Conservation (phyloP, 768 basidiomycete genomes). For the Serpula lacrymans region DNA sequence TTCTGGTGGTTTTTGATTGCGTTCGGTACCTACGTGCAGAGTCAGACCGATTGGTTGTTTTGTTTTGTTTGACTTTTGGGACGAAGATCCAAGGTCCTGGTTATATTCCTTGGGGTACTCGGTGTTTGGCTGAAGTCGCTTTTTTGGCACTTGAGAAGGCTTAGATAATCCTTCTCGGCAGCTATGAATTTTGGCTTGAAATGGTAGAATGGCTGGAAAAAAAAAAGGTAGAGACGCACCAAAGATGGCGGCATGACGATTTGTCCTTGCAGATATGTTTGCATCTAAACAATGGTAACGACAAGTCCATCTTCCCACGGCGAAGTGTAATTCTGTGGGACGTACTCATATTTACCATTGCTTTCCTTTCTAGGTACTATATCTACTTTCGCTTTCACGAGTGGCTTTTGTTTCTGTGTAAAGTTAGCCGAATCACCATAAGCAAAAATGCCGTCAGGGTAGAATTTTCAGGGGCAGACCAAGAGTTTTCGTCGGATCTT, state of each 20-base stretch:
- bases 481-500: conserved; percentile 34
- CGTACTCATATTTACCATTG: conserved; percentile 56
- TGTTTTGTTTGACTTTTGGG: conserved; percentile 21
- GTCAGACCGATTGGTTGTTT: conserved; percentile 20
- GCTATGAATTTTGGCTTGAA: conserved; percentile 32
- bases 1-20: too few species aligned
- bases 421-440: too few species aligned
- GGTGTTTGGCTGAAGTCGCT: conserved; percentile 19
- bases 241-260: conserved; percentile 60
- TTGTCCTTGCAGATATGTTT: conserved; percentile 75
- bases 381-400: neutral
- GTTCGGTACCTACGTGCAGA: too few species aligned
- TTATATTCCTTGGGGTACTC: conserved; percentile 36
- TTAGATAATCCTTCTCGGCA: conserved; percentile 59
- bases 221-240: conserved; percentile 38
- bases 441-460: too few species aligned
- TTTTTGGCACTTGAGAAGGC: conserved; percentile 35
- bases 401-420: neutral
- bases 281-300: conserved; percentile 40
- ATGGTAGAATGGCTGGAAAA: neutral
- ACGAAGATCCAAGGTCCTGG: neutral
- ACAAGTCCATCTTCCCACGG: neutral
- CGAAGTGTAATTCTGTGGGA: neutral
- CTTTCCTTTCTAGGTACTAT: conserved; percentile 32
- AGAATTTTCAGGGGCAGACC: conserved; percentile 8